A percentile compares a stretch with the other conserved stretches of the same genome.
Conservation (phyloP, 2,329 filamentous ascomycete species). For the Aspergillus oerlinghausenensis region DNA sequence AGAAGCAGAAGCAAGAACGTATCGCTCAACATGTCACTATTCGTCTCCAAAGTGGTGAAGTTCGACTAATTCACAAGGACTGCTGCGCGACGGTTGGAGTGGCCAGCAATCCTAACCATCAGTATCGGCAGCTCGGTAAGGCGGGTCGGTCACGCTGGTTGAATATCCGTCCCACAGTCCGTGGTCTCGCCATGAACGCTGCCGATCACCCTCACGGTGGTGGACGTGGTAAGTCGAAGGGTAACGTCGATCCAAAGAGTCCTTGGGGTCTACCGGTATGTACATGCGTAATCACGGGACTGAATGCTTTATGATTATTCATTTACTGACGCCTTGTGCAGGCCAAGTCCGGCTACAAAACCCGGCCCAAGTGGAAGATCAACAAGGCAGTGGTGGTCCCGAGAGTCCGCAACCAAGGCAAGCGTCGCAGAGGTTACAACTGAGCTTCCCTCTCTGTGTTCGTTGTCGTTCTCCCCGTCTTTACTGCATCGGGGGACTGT, state of each 20-base stretch:
- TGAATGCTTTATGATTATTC: conserved; percentile 6
- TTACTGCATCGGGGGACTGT: conserved; percentile 1
- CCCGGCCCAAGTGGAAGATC: conserved; percentile 77
- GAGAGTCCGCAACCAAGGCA: conserved; percentile 83
- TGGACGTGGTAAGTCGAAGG: conserved; percentile 98
- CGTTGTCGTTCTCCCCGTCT: conserved; percentile 5
- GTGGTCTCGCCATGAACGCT: conserved; percentile 99
- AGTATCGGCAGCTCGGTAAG: conserved; percentile 89
- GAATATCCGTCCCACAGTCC: conserved; percentile 88
- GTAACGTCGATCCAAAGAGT: conserved; percentile 89
- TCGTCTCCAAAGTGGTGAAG: conserved; percentile 85
- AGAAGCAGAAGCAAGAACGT: conserved; percentile 47
- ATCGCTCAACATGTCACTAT: conserved; percentile 77
- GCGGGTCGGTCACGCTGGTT: conserved; percentile 90
- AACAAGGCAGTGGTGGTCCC: conserved; percentile 89
- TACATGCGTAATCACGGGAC: conserved; percentile 21
- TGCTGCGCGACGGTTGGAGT: conserved; percentile 93
- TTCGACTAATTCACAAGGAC: conserved; percentile 82
- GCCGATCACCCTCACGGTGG: conserved; percentile 97
- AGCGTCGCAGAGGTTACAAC: conserved; percentile 66
- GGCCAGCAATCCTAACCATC: conserved; percentile 87
- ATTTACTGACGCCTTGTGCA: conserved; percentile 22
- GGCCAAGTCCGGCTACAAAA: conserved; percentile 71
- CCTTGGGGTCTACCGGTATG: conserved; percentile 94
- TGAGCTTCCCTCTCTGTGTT: conserved; percentile 19